Conservation (phyloP, 2,329 filamentous ascomycete species). For the Cladosporium sp. region DNA sequence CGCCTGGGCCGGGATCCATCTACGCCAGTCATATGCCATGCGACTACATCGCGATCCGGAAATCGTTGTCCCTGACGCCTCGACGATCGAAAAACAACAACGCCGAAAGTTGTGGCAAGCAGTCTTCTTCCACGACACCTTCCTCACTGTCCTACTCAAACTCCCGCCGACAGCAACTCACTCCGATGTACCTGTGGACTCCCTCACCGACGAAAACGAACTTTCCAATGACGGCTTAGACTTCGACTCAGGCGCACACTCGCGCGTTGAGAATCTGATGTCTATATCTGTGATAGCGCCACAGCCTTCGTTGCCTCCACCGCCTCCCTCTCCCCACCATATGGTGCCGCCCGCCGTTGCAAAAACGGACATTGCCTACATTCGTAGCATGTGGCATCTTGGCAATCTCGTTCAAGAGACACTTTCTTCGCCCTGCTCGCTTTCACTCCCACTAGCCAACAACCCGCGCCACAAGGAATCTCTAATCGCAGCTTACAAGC, state of each 20-base stretch:
- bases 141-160: conserved; percentile 74
- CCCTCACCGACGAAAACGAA: conserved; percentile 67
- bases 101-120: conserved; percentile 81
- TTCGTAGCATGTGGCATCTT: conserved; percentile 75
- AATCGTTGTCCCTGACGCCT: conserved; percentile 66
- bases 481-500: conserved; percentile 68
- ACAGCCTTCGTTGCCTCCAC: conserved; percentile 38
- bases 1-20: conserved; percentile 76
- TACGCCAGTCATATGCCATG: conserved; percentile 80
- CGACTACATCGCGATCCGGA: conserved; percentile 78
- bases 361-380: conserved; percentile 54
- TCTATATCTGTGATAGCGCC: conserved; percentile 53
- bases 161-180: conserved; percentile 77
- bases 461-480: conserved; percentile 70
- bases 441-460: conserved; percentile 70
- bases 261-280: conserved; percentile 53
- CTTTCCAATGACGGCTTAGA: conserved; percentile 55
- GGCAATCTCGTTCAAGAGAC: conserved; percentile 77
- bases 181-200: conserved; percentile 76
- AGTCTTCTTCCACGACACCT: conserved; percentile 78
- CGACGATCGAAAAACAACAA: conserved; percentile 73
- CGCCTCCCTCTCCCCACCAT: conserved; percentile 38
- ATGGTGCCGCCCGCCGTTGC: conserved; percentile 35
- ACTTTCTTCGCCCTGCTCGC: conserved; percentile 72
- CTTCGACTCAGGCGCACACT: conserved; percentile 54